Evolutionary conservation across 139 green algal genomes (phyloP).

Genomic region (Chlorella sp.): DNA sequence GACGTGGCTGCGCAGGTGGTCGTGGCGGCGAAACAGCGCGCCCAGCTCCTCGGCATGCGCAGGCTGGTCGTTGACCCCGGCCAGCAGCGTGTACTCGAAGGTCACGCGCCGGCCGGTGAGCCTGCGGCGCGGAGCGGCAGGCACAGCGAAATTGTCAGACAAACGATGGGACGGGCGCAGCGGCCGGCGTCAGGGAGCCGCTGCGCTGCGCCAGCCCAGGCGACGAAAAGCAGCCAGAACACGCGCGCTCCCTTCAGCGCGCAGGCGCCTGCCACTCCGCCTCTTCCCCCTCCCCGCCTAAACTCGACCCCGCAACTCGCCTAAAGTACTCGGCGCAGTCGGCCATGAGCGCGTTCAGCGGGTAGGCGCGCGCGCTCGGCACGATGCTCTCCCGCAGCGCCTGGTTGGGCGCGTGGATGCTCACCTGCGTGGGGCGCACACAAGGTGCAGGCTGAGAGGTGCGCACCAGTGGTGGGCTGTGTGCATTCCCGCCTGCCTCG

Average conservation of each 20-base stretch:
- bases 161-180: too few species aligned
- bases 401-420: conserved; percentile 76
- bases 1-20: conserved; percentile 75
- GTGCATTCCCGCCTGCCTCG: too few species aligned
- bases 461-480: conserved; percentile 77
- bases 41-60: conserved; percentile 79
- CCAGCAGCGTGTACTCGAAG: conserved; percentile 97
- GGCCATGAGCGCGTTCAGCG: conserved; percentile 77
- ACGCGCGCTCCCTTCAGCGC: too few species aligned
- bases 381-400: conserved; percentile 70
- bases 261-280: background rate
- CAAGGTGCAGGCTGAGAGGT: background rate
- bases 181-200: too few species aligned
- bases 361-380: conserved; percentile 79
- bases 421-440: background rate
- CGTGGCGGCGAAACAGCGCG: conserved; percentile 65
- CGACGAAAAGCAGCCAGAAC: too few species aligned
- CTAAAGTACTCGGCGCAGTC: conserved; percentile 80
- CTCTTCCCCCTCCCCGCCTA: background rate
- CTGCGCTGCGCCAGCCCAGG: too few species aligned
- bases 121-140: background rate
- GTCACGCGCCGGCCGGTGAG: conserved; percentile 85
- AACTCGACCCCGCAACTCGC: background rate
- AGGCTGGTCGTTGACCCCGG: conserved; percentile 76
- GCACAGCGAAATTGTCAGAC: background rate